Evolutionary conservation across 2,329 filamentous ascomycete genomes (phyloP), one percentile per base, ranked within the genome.

Genomic region (Moelleriella libera): DNA sequence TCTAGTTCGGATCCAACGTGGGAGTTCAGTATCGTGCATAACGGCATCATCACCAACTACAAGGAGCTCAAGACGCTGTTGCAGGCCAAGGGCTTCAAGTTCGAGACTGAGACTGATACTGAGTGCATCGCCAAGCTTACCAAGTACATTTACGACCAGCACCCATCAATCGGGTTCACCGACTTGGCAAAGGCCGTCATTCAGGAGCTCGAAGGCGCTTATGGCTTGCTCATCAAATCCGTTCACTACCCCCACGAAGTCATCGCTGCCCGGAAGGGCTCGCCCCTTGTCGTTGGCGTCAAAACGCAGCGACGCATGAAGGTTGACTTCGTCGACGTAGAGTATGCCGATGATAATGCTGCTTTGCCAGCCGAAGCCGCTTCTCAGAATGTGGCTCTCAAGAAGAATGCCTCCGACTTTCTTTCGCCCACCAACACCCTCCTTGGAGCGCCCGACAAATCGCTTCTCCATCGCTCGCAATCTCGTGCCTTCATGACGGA

Each of bases 11-110:
- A 98, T 68, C 80, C 84, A 59, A 86, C 73, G 61, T 98, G 90
- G 88, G 85, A 98, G 71, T 98, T 98, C 68, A 78, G 87, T 55
- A 83, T 98, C 59, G 92, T 97, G 52, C 92, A 98, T 83, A 98
- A 98, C 71, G 92, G 92, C 64, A 98, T 98, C 77, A 98, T 98
- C 71, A 98, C 92, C 74, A 98, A 98, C 80, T 98, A 98, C 81
- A 98, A 98, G 78, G 92, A 98, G 73, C 75, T 98, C 60, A 95
- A 90, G 81, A 87, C 85, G 53, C 82, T 98, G 54, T 78, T 98
- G 57, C 79, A 84, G 71, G 78, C 77, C 75, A 98, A 97, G 79
- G 92, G 92, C 64, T 94, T 95, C 82, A 85, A 83, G 63, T 98
- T 98, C 66, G 92, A 98, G 82, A 98, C 92, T 46, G 90, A 98